Conservation (phyloP, 805 yeast species). For the Ogataea thermomethanolica region DNA sequence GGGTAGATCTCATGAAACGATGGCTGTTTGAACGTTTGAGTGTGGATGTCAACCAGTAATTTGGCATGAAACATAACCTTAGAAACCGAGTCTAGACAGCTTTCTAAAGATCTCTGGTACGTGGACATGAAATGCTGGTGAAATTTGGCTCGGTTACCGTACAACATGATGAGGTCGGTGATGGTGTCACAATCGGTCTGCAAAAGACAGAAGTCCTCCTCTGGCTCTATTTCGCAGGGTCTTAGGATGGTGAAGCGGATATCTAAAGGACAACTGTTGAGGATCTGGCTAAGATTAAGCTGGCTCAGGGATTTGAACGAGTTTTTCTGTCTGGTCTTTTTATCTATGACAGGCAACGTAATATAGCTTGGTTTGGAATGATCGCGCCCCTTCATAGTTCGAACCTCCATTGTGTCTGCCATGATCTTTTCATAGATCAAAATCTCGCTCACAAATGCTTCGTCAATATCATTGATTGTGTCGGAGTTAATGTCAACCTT, state of each 20-base stretch:
- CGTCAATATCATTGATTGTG: conserved; percentile 40
- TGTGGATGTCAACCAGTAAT: conserved; percentile 34
- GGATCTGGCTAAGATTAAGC: conserved; percentile 16
- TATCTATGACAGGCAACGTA: conserved; percentile 31
- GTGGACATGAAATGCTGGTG: conserved; percentile 48
- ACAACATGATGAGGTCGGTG: conserved; percentile 44
- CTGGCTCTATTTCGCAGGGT: conserved; percentile 25
- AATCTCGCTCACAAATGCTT: conserved; percentile 41
- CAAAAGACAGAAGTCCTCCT: conserved; percentile 27
- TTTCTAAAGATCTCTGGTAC: conserved; percentile 34
- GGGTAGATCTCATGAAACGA: conserved; percentile 41
- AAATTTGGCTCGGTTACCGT: conserved; percentile 49
- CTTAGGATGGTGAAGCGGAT: conserved; percentile 30
- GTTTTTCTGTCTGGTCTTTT: conserved; percentile 15
- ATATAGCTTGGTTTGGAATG: conserved; percentile 23
- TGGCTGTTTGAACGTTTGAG: conserved; percentile 29
- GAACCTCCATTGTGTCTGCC: conserved; percentile 29
- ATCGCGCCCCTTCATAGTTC: conserved; percentile 23
- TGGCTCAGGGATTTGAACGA: conserved; percentile 22
- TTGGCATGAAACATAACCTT: conserved; percentile 37
- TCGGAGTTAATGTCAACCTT: conserved; percentile 42
- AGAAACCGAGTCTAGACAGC: conserved; percentile 36
- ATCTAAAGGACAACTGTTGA: conserved; percentile 31
- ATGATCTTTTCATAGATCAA: conserved; percentile 32
- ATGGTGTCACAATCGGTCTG: conserved; percentile 36